These are phyloP conservation scores for Aspergillus quadricinctus DNA, from an alignment of 2,329 filamentous ascomycete species.

Conservation along the genomic window DNA sequence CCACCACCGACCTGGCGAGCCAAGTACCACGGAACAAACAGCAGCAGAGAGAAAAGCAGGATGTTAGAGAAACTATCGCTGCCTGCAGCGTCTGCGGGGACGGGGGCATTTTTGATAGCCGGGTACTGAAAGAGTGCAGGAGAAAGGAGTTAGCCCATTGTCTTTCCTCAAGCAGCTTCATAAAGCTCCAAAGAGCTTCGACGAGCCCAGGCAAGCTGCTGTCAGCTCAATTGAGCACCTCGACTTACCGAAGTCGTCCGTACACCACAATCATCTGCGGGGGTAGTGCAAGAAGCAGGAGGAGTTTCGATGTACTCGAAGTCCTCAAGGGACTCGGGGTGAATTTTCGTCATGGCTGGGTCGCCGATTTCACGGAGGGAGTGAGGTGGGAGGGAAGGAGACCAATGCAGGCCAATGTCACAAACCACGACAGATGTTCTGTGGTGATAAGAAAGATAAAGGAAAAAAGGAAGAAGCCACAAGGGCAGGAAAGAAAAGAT, in stretches of 20 bases:
- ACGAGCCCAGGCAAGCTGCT: not conserved
- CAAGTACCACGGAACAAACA: conserved; percentile 71
- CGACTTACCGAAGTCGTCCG: conserved; percentile 55
- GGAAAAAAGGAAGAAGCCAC: conserved; percentile 5
- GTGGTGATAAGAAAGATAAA: conserved; percentile 8
- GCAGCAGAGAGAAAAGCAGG: conserved; percentile 66
- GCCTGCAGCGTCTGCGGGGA: conserved; percentile 83
- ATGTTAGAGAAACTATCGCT: conserved; percentile 83
- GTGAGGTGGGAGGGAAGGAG: conserved; percentile 17
- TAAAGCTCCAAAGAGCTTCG: not conserved
- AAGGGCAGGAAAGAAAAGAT: not conserved
- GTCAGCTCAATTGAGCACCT: conserved; percentile 7
- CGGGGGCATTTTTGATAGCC: conserved; percentile 87
- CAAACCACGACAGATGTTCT: conserved; percentile 10
- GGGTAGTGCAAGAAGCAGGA: conserved; percentile 49
- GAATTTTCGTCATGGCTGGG: conserved; percentile 36
- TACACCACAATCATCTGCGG: conserved; percentile 56
- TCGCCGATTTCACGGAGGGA: conserved; percentile 23
- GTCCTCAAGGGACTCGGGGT: conserved; percentile 45
- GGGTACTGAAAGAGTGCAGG: conserved; percentile 57
- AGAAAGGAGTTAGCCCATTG: conserved; percentile 11
- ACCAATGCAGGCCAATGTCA: conserved; percentile 10
- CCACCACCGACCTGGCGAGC: conserved; percentile 81
- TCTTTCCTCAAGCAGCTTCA: conserved; percentile 3
- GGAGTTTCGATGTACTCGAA: conserved; percentile 58